Evolutionary conservation across 2,329 filamentous ascomycete genomes (phyloP).

Genomic region (Colletotrichum paranaense): DNA sequence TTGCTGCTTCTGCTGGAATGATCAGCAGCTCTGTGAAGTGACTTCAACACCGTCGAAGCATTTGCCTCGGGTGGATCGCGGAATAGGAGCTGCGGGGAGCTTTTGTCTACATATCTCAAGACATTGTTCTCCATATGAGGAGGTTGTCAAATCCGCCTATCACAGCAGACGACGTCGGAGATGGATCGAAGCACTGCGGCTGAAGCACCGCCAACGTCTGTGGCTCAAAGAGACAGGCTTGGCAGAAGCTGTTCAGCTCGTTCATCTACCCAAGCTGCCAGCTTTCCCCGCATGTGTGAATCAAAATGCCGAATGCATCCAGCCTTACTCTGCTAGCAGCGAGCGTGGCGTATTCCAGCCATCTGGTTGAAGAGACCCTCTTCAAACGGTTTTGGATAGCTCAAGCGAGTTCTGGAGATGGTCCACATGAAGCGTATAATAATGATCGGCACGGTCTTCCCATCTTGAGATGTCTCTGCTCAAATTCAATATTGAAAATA

Average conservation of each 20-base stretch:
- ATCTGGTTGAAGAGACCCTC: background rate
- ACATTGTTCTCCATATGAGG: background rate
- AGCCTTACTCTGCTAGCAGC: background rate
- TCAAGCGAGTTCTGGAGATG: background rate
- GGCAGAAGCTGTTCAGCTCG: background rate
- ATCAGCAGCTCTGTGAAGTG: too few relatives aligned
- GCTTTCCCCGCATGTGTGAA: background rate
- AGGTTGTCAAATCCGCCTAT: background rate
- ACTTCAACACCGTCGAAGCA: too few relatives aligned
- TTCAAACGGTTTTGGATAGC: background rate
- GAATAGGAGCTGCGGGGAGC: too few relatives aligned
- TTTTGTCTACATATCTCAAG: background rate
- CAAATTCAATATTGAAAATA: background rate
- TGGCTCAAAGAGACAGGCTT: background rate
- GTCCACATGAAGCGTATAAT: background rate
- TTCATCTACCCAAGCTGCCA: background rate
- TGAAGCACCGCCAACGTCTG: constrained; percentile 11
- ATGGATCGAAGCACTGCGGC: constrained; percentile 11
- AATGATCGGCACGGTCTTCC: background rate
- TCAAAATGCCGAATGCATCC: background rate
- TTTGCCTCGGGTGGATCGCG: too few relatives aligned
- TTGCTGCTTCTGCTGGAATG: too few relatives aligned
- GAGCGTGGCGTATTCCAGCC: background rate
- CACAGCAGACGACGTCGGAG: constrained; percentile 2
- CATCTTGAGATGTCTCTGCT: background rate